Evolutionary conservation across 169 alveolate genomes (phyloP), one percentile per base, ranked within the genome.

Genomic region (Plasmodium chabaudi): DNA sequence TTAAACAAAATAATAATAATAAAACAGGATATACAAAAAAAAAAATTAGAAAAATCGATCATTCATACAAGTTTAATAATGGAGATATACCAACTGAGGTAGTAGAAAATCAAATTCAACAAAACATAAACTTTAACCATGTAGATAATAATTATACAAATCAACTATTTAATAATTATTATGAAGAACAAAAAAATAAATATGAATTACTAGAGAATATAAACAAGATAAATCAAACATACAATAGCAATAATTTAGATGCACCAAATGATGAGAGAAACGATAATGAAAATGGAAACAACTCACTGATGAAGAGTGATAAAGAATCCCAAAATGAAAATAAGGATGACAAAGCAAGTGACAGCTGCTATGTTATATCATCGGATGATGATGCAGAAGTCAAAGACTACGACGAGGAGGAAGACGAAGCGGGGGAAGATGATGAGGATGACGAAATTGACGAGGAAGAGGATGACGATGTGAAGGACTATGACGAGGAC

Each of bases 341-440:
- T 49, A 17, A 63, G 5, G 88, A 75, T 25, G 39, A 5, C 39
- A 75, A 61, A 6, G 65, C 69, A 39, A 77, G 39, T 59, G 51
- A 57, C 10, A 77, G 88, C 27, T 77, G 88, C 15, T 77, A 77
- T 44, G 57, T 77, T 9, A 77, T 77, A 13, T 77, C 88, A 6
- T 77, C 88, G 0, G 88, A 82, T 15, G 82, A 68, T 9, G 82
- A 82, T 19, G 13, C 72, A 21, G 72, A 68, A 59, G 44, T 46
- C 23, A 39, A 55, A 4, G 44, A 17, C 9, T 7, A 21, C 10
- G 59, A 39, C 5, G 19, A 34, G 13, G 19, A 10, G 2, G 65
- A 49, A 1, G 46, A 49, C 6, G 49, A 9, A 0, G 23, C 9
- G 0, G 53, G 27, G 4, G 82, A 46, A 49, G 17, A 23, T 21